Evolutionary conservation across 805 yeast species (phyloP).

Genomic region (Candida orba): DNA sequence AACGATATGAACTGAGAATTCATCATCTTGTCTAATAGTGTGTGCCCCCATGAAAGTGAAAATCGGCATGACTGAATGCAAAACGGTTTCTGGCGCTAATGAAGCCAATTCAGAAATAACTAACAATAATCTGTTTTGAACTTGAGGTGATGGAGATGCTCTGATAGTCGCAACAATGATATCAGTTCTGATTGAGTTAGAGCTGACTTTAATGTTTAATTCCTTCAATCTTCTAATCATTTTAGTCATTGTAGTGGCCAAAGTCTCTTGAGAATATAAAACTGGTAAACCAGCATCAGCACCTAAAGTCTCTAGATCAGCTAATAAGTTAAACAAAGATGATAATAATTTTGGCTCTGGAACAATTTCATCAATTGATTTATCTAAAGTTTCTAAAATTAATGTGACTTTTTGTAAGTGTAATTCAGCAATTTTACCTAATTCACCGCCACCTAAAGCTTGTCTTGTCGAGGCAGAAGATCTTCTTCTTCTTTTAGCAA

Average conservation of each 20-base stretch:
- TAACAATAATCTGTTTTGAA: conserved; percentile 79
- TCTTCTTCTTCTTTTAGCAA: conserved; percentile 77
- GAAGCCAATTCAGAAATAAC: conserved; percentile 85
- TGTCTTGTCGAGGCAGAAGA: conserved; percentile 72
- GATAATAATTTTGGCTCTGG: conserved; percentile 40
- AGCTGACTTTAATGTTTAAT: conserved; percentile 37
- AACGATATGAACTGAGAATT: conserved; percentile 84
- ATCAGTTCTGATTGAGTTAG: conserved; percentile 76
- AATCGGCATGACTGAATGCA: conserved; percentile 98
- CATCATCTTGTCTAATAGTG: conserved; percentile 94
- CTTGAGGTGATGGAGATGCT: conserved; percentile 86
- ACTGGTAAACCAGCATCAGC: conserved; percentile 90
- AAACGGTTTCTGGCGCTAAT: conserved; percentile 80
- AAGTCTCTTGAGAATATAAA: conserved; percentile 80
- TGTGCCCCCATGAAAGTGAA: conserved; percentile 99
- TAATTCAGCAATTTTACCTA: conserved; percentile 65
- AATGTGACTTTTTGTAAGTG: conserved; percentile 76
- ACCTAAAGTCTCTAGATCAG: conserved; percentile 78
- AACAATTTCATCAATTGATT: conserved; percentile 23
- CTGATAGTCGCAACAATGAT: conserved; percentile 86
- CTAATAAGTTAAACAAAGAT: conserved; percentile 51
- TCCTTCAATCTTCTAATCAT: conserved; percentile 51
- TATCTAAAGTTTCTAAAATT: conserved; percentile 73
- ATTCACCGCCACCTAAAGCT: conserved; percentile 61
- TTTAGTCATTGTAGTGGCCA: conserved; percentile 78